Base-by-base conservation (phyloP, 164 flowering plant species). In the Umbilicus rupestris region DNA sequence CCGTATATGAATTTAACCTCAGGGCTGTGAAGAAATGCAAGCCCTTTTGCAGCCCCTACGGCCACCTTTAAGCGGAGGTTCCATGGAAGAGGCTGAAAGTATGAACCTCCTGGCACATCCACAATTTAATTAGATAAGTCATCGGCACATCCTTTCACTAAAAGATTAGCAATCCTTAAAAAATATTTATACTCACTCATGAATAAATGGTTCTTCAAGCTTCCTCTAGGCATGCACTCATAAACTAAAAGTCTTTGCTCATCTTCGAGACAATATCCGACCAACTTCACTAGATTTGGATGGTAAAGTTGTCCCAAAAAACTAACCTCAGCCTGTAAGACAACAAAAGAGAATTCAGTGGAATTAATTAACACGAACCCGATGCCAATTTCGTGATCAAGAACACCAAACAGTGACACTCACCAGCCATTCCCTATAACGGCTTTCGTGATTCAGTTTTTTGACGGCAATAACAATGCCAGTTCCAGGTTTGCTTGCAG, bases 1-100 rank as follows among this genome's bases (percentile, higher is more conserved):
- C 37, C 0, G 47, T 44, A 17, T 44, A 42, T 26, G n/a, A 44
- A 22, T 12, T 28, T 64, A 28, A 37, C 33, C 19, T 64, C 37
- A 19, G 67, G 33, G 31, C 67, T 15, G 49, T 64, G 67, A 64
- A 64, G 67, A 44, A 41, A 64, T 0, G 67, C 45, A 35, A 62
- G 65, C 28, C 65, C 65, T 28, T 62, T 62, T n/a, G 65, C 65
- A 37, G 65, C 41, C 47, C 66, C 67, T 14, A 64, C 24, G 7
- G 52, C 67, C 7, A 26, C 52, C 30, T 69, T 71, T 68, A 75
- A 37, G 10, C 78, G 69, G 7, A 71, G 52, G 44, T 66, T 71
- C 78, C 78, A 75, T 11, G 74, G 66, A 60, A 75, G 74, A 14
- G 74, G 78, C 65, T 68, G 72, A 50, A 69, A 71, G 55, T 50